phyloP scores from a whole-genome alignment of 2,329 filamentous ascomycete genomes.

The Ophiocordyceps unilateralis region DNA sequence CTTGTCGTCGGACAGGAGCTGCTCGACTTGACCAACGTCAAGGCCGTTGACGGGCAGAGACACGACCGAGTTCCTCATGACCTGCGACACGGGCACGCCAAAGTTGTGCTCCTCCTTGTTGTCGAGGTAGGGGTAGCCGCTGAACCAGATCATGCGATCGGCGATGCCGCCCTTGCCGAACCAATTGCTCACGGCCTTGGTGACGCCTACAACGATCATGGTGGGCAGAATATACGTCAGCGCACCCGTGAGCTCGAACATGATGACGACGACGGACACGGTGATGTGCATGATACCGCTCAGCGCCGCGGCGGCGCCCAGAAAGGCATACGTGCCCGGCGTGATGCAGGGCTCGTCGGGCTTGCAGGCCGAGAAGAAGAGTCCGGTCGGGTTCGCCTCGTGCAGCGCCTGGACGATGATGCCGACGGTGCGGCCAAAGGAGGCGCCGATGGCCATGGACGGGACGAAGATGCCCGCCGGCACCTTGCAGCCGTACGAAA shows the following conservation, averaged over 20 bases:
- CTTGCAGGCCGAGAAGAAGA: constrained; percentile 76
- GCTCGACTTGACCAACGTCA: constrained; percentile 59
- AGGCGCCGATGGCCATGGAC: constrained; percentile 92
- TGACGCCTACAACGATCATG: constrained; percentile 97
- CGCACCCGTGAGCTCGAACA: constrained; percentile 97
- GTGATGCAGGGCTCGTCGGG: constrained; percentile 93
- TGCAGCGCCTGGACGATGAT: constrained; percentile 84
- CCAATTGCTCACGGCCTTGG: constrained; percentile 78
- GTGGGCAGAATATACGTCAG: constrained; percentile 93
- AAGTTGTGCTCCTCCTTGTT: constrained; percentile 97
- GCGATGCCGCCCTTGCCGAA: constrained; percentile 96
- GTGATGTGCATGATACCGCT: constrained; percentile 98
- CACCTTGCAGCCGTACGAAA: constrained; percentile 96
- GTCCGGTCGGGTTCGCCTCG: constrained; percentile 63
- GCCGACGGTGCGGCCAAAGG: constrained; percentile 84
- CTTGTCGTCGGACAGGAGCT: constrained; percentile 56
- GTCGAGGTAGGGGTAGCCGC: constrained; percentile 89
- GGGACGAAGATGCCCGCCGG: constrained; percentile 96
- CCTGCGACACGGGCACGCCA: constrained; percentile 78
- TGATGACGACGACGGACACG: constrained; percentile 92
- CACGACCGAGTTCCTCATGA: constrained; percentile 66
- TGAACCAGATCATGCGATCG: constrained; percentile 98
- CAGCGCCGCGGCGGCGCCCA: constrained; percentile 79
- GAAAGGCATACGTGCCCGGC: constrained; percentile 88
- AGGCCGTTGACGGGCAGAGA: constrained; percentile 60